Percentiles rank a stretch among this genome's conserved stretches.
These are phyloP conservation scores for Auricularia sp. DNA, from an alignment of 768 basidiomycete genomes.

Conservation along the genomic window DNA sequence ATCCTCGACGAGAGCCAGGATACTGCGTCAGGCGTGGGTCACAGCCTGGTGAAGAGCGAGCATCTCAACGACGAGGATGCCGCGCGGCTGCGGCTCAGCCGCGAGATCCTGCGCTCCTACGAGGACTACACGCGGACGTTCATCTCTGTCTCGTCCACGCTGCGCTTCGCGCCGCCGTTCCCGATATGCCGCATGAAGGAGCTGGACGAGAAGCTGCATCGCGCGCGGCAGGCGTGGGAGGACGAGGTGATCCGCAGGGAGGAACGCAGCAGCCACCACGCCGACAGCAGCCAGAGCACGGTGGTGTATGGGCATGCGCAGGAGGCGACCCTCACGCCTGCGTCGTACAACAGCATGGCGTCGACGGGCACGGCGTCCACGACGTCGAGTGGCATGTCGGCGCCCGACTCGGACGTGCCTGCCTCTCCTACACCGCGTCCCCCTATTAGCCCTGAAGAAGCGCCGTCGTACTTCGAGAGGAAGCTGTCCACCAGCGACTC, in stretches of 20 bases:
- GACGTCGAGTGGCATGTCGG: not conserved
- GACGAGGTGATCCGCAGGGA: conserved; percentile 75
- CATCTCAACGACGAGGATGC: conserved; percentile 60
- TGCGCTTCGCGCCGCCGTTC: conserved; percentile 87
- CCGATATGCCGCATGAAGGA: conserved; percentile 82
- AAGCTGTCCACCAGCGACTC: not conserved
- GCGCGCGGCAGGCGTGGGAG: conserved; percentile 69
- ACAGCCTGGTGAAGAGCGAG: conserved; percentile 10
- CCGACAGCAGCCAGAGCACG: not conserved
- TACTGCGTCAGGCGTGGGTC: not conserved
- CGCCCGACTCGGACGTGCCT: not conserved
- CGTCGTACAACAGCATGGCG: not conserved
- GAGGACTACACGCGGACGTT: conserved; percentile 77
- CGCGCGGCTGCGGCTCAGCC: conserved; percentile 56
- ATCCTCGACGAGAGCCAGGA: conserved; percentile 9
- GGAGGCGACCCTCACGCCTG: conserved; percentile 22
- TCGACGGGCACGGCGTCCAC: not conserved
- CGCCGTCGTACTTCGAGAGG: conserved; percentile 6
- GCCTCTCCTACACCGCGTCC: not conserved
- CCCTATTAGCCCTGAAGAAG: conserved; percentile 1
- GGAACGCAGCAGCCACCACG: conserved; percentile 26
- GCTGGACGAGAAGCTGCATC: conserved; percentile 66
- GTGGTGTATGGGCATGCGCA: conserved; percentile 2
- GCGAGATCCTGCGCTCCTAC: conserved; percentile 71
- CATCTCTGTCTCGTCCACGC: conserved; percentile 86